A percentile compares a stretch with the other conserved stretches of the same genome.
Evolutionary conservation across 2,329 filamentous ascomycete genomes (phyloP).

Genomic region (Phialophora verrucosa): DNA sequence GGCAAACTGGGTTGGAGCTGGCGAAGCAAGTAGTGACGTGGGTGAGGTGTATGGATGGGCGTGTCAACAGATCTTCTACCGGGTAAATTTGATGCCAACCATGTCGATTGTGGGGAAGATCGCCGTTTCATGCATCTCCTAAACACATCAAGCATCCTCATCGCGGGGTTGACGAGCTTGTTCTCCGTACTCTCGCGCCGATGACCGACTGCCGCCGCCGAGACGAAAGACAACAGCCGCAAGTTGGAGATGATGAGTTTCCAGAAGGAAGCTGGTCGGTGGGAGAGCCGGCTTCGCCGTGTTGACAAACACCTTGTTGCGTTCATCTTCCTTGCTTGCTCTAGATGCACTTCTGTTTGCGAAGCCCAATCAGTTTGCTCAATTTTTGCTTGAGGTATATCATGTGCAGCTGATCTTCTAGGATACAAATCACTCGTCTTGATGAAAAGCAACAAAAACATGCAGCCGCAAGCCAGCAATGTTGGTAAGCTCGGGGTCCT

Average conservation of each 20-base stretch:
- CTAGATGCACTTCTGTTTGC: not conserved
- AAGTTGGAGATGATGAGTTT: not conserved
- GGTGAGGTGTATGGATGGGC: not conserved
- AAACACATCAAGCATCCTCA: constrained; percentile 1
- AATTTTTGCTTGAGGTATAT: not conserved
- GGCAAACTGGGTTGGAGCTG: not conserved
- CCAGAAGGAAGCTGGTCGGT: not conserved
- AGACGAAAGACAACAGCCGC: not conserved
- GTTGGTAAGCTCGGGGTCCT: not conserved
- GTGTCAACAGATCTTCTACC: not conserved
- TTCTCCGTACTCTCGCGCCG: not conserved
- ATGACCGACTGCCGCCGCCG: not conserved
- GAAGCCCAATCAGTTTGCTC: not conserved
- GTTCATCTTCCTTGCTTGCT: not conserved
- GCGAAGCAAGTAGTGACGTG: constrained; percentile 4
- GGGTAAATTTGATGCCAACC: not conserved
- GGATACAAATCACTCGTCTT: not conserved
- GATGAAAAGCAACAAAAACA: not conserved
- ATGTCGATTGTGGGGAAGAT: constrained; percentile 13
- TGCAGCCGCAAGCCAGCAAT: not conserved
- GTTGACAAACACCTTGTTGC: not conserved
- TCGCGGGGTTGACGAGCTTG: constrained; percentile 8
- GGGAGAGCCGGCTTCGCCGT: not conserved
- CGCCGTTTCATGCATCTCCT: constrained; percentile 4
- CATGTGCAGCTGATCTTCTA: not conserved